Evolutionary conservation across 202 grass and related monocot genomes (phyloP).

Genomic region (Schoenoplectus triqueter): DNA sequence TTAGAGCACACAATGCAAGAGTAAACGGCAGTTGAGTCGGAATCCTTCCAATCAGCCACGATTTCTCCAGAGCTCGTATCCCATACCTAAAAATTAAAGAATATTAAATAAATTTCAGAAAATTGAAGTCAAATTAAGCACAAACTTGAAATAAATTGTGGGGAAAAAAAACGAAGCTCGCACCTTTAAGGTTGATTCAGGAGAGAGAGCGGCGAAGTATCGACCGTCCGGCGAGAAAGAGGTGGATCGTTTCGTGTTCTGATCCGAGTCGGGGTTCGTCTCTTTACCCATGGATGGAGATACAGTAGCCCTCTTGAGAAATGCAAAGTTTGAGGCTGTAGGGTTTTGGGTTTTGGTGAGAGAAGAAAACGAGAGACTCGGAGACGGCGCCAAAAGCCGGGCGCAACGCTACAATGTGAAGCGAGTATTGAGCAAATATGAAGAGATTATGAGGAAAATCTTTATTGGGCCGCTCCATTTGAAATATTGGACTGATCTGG

Average conservation of each 20-base stretch:
- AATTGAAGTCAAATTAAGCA: neutral
- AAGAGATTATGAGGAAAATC: no score
- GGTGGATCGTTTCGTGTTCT: neutral
- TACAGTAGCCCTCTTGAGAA: neutral
- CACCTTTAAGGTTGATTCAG: slow-evolving; percentile 27
- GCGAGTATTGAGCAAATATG: no score
- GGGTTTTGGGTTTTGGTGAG: slow-evolving; percentile 36
- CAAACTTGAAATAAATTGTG: neutral
- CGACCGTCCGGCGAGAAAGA: slow-evolving; percentile 29
- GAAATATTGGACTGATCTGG: no score
- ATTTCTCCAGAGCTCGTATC: slow-evolving; percentile 45
- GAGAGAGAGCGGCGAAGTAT: slow-evolving; percentile 23
- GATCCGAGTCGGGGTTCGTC: neutral
- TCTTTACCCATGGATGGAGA: slow-evolving; percentile 31
- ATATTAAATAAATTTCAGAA: slow-evolving; percentile 3
- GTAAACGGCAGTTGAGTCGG: slow-evolving; percentile 35
- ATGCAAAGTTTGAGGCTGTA: neutral
- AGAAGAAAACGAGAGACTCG: neutral
- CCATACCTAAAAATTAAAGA: slow-evolving; percentile 47
- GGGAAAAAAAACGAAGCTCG: neutral
- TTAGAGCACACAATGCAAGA: slow-evolving; percentile 48
- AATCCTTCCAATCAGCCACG: slow-evolving; percentile 47
- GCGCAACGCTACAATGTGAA: no score
- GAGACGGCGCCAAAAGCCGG: slow-evolving; percentile 8
- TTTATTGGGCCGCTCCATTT: no score